phyloP scores from a whole-genome alignment of 1,284 basidiomycete genomes.

The Fomitopsis pinicola region DNA sequence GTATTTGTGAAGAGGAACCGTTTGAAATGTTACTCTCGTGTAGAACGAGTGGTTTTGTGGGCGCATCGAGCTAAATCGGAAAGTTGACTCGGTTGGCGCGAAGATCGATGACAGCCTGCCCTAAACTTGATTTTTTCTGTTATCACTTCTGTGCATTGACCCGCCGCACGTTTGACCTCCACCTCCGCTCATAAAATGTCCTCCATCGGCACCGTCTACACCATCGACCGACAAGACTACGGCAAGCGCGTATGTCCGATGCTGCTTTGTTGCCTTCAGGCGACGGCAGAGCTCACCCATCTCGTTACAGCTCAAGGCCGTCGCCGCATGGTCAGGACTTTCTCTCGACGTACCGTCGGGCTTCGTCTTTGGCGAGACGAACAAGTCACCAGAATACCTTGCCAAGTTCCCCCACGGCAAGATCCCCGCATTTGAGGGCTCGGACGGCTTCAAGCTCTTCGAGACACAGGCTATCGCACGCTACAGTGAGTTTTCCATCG shows the following conservation, averaged over 20 bases:
- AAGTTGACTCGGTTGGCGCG: neutral
- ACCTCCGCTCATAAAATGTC: constrained; percentile 39
- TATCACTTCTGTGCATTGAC: constrained; percentile 7
- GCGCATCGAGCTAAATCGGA: neutral
- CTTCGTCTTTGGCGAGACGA: constrained; percentile 70
- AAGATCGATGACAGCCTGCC: constrained; percentile 4
- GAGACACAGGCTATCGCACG: constrained; percentile 82
- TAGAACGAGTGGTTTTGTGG: neutral
- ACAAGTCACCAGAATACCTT: constrained; percentile 76
- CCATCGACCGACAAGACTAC: constrained; percentile 34
- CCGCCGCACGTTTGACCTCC: constrained; percentile 8
- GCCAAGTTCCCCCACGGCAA: constrained; percentile 82
- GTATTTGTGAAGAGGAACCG: neutral
- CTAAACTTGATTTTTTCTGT: constrained; percentile 15
- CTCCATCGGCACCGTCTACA: constrained; percentile 60
- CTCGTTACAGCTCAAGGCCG: constrained; percentile 58
- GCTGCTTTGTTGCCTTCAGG: neutral
- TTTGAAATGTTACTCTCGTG: neutral
- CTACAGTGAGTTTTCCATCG: constrained; percentile 70
- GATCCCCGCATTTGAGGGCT: constrained; percentile 78
- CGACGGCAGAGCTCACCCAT: constrained; percentile 4
- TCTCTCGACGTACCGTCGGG: constrained; percentile 53
- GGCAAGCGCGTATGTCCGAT: constrained; percentile 48
- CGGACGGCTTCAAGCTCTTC: constrained; percentile 78
- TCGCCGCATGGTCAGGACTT: constrained; percentile 69